phyloP scores from a whole-genome alignment of 805 yeast genomes.

The Jamesozyma spencerorum region DNA sequence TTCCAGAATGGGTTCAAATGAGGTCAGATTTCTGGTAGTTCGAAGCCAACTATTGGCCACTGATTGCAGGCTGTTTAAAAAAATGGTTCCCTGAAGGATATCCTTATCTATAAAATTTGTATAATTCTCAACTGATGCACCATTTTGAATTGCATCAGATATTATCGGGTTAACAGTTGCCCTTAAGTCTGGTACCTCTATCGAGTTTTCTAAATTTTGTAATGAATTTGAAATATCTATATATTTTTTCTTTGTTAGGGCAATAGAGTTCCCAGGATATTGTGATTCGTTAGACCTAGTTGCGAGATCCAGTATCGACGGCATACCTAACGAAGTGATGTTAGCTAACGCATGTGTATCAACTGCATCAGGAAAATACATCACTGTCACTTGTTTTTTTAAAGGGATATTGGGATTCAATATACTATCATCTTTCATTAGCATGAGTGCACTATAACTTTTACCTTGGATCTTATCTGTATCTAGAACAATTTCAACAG shows the following conservation, averaged over 20 bases:
- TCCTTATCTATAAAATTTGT: conserved; percentile 29
- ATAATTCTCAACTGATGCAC: conserved; percentile 24
- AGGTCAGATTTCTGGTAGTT: conserved; percentile 43
- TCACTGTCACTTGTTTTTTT: conserved; percentile 28
- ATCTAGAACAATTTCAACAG: conserved; percentile 2
- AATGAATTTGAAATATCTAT: conserved; percentile 60
- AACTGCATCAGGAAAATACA: conserved; percentile 28
- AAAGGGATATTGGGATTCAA: conserved; percentile 20
- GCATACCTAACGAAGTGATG: conserved; percentile 52
- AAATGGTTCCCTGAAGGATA: conserved; percentile 39
- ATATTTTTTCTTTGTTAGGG: conserved; percentile 50
- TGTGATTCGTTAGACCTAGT: conserved; percentile 13
- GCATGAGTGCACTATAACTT: conserved; percentile 9
- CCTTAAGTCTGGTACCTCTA: conserved; percentile 57
- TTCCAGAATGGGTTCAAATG: conserved; percentile 36
- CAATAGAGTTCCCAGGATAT: conserved; percentile 29
- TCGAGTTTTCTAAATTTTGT: conserved; percentile 55
- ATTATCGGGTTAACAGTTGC: conserved; percentile 45
- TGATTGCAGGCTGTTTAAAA: conserved; percentile 61
- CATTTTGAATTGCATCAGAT: conserved; percentile 30
- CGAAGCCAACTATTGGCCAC: conserved; percentile 68
- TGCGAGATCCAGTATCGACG: conserved; percentile 55
- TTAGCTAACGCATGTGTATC: conserved; percentile 46
- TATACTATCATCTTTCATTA: conserved; percentile 37
- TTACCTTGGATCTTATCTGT: not conserved